Evolutionary conservation across 257 asterid species (phyloP), one percentile per base, ranked within the genome.

Genomic region (Gentiana dahurica): DNA sequence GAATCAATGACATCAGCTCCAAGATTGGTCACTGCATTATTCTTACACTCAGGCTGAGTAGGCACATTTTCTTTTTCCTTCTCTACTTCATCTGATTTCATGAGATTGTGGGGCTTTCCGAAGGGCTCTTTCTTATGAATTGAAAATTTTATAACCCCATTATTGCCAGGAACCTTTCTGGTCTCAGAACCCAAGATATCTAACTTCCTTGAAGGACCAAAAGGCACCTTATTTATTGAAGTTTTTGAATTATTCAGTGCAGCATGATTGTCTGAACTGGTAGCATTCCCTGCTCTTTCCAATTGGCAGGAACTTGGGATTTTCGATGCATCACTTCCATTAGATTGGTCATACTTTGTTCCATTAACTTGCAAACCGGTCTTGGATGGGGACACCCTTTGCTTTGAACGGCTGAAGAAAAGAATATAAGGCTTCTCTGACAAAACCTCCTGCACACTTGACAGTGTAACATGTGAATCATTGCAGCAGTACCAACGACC

Each of bases 401-500:
- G 97, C 66, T 92, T 83, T 54, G 84, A 71, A 57, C 99, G 97
- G 69, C 91, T 75, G 68, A 77, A 88, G 83, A 88, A 92, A 60
- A 92, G 97, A 50, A 92, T 79, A 71, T 92, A 88, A 68, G 69
- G 97, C 76, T 83, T 92, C 72, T 88, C 97, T 12, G 97, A 83
- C 72, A 92, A 73, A 72, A 86, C 99, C 72, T 92, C 94, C 67
- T 86, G 80, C 76, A 86, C 63, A 64, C 77, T 74, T 55, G 97
- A 79, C 57, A 68, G 78, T 5, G 93, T 76, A 57, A 88, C 97
- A 65, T 62, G 80, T 39, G 97, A 76, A 69, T 92, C 99, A 56
- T 92, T 83, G 81, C 99, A 92, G 86, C 97, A 79, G 74, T 77
- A 88, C 97, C 99, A 92, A 65, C 84, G 84, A 61, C 88, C 95